Evolutionary conservation across 1,139 yeast species (phyloP).

Genomic region (Saccharomyces pastorianus): DNA sequence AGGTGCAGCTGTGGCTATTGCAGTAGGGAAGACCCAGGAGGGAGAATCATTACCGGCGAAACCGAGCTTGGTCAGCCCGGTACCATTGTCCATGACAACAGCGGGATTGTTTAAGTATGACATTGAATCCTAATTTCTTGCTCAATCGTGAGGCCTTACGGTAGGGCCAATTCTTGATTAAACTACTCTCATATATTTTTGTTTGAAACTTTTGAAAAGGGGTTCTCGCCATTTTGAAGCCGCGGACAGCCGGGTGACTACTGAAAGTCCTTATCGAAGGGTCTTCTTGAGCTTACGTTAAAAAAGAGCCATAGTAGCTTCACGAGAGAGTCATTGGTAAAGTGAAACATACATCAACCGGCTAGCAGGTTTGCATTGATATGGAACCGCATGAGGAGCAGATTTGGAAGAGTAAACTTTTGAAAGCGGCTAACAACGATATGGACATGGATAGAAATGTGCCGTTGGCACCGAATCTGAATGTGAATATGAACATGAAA

Average conservation of each 20-base stretch:
- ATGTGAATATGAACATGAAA: background rate
- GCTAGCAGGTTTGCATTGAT: background rate
- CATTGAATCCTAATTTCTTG: slow-evolving; percentile 20
- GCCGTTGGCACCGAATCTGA: background rate
- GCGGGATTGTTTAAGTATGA: slow-evolving; percentile 67
- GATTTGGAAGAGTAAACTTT: background rate
- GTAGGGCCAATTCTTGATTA: background rate
- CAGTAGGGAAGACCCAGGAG: slow-evolving; percentile 94
- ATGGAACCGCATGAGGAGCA: background rate
- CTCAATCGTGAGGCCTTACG: background rate
- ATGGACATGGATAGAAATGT: background rate
- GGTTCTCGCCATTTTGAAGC: background rate
- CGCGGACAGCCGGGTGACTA: background rate
- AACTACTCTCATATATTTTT: background rate
- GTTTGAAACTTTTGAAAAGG: slow-evolving; percentile 1
- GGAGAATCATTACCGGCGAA: slow-evolving; percentile 99
- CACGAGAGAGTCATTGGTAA: background rate
- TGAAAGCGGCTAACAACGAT: background rate
- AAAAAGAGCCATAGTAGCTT: background rate
- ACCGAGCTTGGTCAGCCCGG: slow-evolving; percentile 94
- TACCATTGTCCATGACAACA: slow-evolving; percentile 89
- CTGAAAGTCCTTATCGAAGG: background rate
- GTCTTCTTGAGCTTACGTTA: background rate
- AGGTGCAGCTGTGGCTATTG: slow-evolving; percentile 64
- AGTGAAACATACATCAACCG: background rate